Evolutionary conservation across 371 early-diverging fungal genomes (phyloP), one percentile per base, ranked within the genome.

Genomic region (Umbelopsis sp.): DNA sequence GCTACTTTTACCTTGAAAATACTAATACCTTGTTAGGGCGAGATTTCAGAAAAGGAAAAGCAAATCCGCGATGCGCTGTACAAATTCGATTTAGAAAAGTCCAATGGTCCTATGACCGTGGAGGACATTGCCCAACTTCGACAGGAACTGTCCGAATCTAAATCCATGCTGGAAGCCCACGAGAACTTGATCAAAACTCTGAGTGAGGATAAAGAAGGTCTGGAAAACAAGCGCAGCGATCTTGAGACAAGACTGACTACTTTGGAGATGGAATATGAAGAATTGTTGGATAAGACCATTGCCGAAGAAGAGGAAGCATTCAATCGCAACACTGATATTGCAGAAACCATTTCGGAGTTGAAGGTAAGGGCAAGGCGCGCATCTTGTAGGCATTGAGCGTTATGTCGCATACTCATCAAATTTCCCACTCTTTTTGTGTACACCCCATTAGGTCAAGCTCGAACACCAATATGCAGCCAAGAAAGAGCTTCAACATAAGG

Each of bases 281-380:
- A 96, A 76, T 80, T 96, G 69, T 73, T 97, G n/a, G 96, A 96
- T 72, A 93, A 93, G 82, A 93, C 96, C 6, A 96, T 97, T 69
- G 91, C 91, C 12, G 96, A 95, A 51, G 97, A 97, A 74, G 95
- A 95, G 72, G 89, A 87, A n/a, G 69, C 71, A 18, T 74, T 70
- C 66, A 85, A 89, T 66, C 85, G 79, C 70, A 88, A 80, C 65
- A 85, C 84, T 45, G 88, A 93, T 65, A 84, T 91, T 63, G 81
- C 86, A 18, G 90, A 87, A 68, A 89, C 91, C 46, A 86, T 95
- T 69, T 82, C 87, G 50, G 94, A 94, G 53, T 82, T 96, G 45
- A 92, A 91, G 84, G 82, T 83, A 75, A 57, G 63, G 7, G 7
- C 32, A 44, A 18, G 8, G 44, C 18, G 22, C 53, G 48, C 16